These are phyloP conservation scores for Colletotrichum tabaci DNA, from an alignment of 2,329 filamentous ascomycete genomes.

Conservation along the genomic window DNA sequence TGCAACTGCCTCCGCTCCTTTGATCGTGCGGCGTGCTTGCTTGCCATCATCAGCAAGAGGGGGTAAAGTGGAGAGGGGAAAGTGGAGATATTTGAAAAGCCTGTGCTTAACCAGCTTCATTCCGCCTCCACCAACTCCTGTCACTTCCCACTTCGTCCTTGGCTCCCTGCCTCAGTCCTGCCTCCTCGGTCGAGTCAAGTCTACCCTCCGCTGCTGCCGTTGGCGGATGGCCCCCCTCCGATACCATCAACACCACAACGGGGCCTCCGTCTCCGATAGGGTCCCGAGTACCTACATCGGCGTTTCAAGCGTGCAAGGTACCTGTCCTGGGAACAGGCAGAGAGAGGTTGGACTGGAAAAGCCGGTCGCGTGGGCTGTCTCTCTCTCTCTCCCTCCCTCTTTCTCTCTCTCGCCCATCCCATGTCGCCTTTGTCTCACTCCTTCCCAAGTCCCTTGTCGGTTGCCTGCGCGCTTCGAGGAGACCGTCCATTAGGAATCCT, in stretches of 20 bases:
- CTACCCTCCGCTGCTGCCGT: not conserved
- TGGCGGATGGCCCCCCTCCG: not conserved
- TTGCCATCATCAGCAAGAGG: too few relatives aligned
- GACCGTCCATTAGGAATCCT: not conserved
- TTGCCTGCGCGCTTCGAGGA: not conserved
- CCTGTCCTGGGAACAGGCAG: conserved; percentile 19
- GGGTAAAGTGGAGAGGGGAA: too few relatives aligned
- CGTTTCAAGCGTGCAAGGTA: conserved; percentile 7
- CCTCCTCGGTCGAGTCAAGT: not conserved
- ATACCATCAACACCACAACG: not conserved
- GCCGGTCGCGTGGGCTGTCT: conserved; percentile 29
- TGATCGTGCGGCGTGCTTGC: too few relatives aligned
- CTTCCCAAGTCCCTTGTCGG: too few relatives aligned
- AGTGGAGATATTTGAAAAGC: too few relatives aligned
- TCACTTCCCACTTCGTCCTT: too few relatives aligned
- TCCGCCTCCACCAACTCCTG: too few relatives aligned
- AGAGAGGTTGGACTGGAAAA: too few relatives aligned
- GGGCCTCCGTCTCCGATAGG: conserved; percentile 17
- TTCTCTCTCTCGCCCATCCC: not conserved
- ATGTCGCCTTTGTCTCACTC: not conserved
- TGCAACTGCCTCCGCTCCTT: too few relatives aligned
- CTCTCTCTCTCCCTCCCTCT: not conserved
- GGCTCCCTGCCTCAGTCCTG: too few relatives aligned
- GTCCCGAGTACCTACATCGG: not conserved
- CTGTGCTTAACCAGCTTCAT: too few relatives aligned